Base-by-base conservation (phyloP, 768 basidiomycete species). In the Mrakia hoshinonis region DNA sequence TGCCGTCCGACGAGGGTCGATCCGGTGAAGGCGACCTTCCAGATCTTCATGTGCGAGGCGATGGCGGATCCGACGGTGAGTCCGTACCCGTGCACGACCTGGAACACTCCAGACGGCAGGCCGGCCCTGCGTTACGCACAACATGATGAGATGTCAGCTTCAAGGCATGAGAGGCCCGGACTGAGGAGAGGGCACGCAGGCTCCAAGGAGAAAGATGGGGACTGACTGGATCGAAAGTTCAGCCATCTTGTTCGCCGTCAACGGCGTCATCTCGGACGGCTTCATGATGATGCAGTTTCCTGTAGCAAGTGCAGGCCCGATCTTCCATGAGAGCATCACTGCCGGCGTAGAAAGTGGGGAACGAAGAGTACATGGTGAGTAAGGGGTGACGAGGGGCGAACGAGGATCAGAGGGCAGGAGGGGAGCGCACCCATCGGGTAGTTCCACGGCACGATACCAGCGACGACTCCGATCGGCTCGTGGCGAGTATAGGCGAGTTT, bases 401-500 rank as follows among this genome's bases (percentile, higher is more conserved):
- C n/a, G n/a, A n/a, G n/a, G n/a, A n/a, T n/a, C n/a, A n/a, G n/a
- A n/a, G n/a, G n/a, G n/a, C n/a, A n/a, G n/a, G n/a, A n/a, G n/a
- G n/a, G n/a, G n/a, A n/a, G n/a, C n/a, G n/a, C n/a, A n/a, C n/a
- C n/a, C n/a, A n/a, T n/a, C n/a, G n/a, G n/a, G n/a, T n/a, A n/a
- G n/a, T n/a, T 43, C 43, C 74, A 74, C 26, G 74, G 71, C 36
- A 49, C 48, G 65, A 74, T 70, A 31, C 68, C 69, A 9, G 63
- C 66, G n/a, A 67, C 65, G 62, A 68, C 69, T 36, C 73, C 63
- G 29, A 67, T 67, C 15, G 67, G 65, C 62, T 69, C 69, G 68
- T 68, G 58, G 18, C 87, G 79, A 2, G 87, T 88, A 78, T 89
- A 89, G 10, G 84, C 84, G 64, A 90, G 81, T 78, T 87, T 87